Percentiles rank a stretch among this genome's conserved stretches.
These are phyloP conservation scores for Paecilomyces niveus DNA, from an alignment of 2,329 filamentous ascomycete genomes.

Conservation along the genomic window DNA sequence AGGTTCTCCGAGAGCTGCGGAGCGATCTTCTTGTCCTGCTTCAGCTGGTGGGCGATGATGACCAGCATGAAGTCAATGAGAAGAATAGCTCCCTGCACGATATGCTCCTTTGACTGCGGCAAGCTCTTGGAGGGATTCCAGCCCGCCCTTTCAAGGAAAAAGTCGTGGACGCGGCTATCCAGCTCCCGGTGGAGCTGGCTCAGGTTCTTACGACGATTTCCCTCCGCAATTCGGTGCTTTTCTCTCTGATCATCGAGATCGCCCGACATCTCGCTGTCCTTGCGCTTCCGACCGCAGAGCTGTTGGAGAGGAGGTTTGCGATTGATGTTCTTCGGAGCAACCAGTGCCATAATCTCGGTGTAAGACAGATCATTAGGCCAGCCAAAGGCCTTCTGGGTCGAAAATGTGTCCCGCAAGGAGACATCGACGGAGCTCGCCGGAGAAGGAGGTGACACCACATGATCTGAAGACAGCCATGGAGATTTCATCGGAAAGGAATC, in stretches of 20 bases:
- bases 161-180: slow-evolving; percentile 31
- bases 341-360: slow-evolving; percentile 25
- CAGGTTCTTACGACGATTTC: slow-evolving; percentile 33
- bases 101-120: slow-evolving; percentile 35
- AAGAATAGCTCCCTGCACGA: slow-evolving; percentile 31
- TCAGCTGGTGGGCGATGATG: slow-evolving; percentile 28
- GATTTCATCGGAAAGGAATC: slow-evolving; percentile 28
- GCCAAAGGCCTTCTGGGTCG: slow-evolving; percentile 21
- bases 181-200: slow-evolving; percentile 32
- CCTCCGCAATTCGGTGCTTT: slow-evolving; percentile 35
- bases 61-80: slow-evolving; percentile 33
- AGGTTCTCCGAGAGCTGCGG: slow-evolving; percentile 31
- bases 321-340: slow-evolving; percentile 29
- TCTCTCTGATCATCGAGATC: slow-evolving; percentile 32
- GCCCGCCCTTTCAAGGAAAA: slow-evolving; percentile 31
- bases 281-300: slow-evolving; percentile 33
- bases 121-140: slow-evolving; percentile 34
- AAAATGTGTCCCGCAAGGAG: slow-evolving; percentile 28
- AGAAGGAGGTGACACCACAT: slow-evolving; percentile 26
- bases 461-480: slow-evolving; percentile 21
- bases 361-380: slow-evolving; percentile 28
- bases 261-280: slow-evolving; percentile 22
- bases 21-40: slow-evolving; percentile 27
- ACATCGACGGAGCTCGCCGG: slow-evolving; percentile 31
- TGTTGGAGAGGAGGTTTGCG: slow-evolving; percentile 33